A percentile compares a stretch with the other conserved stretches of the same genome.
phyloP scores from a whole-genome alignment of 331 rosid genomes.

The Cydonia oblonga region DNA sequence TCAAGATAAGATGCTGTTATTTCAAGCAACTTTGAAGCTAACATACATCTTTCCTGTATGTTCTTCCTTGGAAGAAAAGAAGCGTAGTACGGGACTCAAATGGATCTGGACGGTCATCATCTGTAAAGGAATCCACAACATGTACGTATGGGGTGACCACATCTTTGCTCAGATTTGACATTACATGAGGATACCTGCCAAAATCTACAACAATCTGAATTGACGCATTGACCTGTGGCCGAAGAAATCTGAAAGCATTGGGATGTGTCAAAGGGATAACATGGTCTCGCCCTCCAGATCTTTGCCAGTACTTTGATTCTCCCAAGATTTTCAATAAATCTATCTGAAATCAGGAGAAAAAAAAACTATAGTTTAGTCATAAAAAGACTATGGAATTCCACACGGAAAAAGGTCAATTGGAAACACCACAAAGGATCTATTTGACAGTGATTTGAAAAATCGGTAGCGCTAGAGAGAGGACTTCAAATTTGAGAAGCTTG shows the following conservation, averaged over 20 bases:
- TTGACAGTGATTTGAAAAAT: neutral
- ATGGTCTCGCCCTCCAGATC: constrained; percentile 83
- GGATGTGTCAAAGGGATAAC: constrained; percentile 94
- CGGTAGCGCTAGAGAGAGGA: neutral
- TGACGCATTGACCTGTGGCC: constrained; percentile 56
- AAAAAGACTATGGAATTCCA: neutral
- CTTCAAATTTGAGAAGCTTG: neutral
- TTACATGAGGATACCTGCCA: constrained; percentile 65
- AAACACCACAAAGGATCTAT: neutral
- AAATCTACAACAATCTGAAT: constrained; percentile 95
- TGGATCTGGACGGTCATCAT: constrained; percentile 62
- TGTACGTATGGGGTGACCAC: constrained; percentile 89
- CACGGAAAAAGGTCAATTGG: neutral
- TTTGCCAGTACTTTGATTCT: constrained; percentile 71
- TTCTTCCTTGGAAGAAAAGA: constrained; percentile 84
- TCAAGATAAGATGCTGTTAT: neutral
- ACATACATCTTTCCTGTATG: constrained; percentile 81
- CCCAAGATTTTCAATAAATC: constrained; percentile 52
- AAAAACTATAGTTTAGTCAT: neutral
- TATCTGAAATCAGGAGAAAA: constrained; percentile 39
- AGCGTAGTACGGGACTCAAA: constrained; percentile 56
- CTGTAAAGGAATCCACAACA: constrained; percentile 68
- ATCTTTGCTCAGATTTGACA: constrained; percentile 83
- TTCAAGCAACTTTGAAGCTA: constrained; percentile 7
- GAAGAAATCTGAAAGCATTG: constrained; percentile 89